These are phyloP conservation scores for Euphorbia lathyris DNA, from an alignment of 345 rosid genomes.

Conservation along the genomic window DNA sequence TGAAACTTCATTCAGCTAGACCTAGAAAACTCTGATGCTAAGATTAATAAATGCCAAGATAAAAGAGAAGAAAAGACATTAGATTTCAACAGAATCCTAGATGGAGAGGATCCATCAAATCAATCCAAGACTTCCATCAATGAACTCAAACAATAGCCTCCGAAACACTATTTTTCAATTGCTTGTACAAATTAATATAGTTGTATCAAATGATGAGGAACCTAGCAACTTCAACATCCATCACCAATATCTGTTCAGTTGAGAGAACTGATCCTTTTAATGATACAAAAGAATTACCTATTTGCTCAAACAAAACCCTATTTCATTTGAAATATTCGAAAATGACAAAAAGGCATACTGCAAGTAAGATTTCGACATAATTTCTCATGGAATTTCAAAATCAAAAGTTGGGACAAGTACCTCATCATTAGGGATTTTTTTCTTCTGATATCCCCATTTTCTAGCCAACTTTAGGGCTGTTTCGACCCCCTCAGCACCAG, in stretches of 20 bases:
- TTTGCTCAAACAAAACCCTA: too few species aligned
- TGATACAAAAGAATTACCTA: too few species aligned
- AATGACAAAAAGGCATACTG: neutral
- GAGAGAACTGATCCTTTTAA: neutral
- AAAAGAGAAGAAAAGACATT: too few species aligned
- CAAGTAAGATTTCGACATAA: neutral
- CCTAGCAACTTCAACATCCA: neutral
- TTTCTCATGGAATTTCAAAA: neutral
- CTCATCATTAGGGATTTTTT: constrained; percentile 73
- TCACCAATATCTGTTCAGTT: neutral
- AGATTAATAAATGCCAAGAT: too few species aligned
- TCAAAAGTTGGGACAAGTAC: constrained; percentile 26
- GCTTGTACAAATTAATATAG: neutral
- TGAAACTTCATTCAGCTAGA: neutral
- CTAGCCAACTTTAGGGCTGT: constrained; percentile 93
- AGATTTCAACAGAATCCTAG: too few species aligned
- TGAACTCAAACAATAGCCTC: neutral
- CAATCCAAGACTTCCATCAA: neutral
- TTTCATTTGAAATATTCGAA: neutral
- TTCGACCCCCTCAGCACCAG: constrained; percentile 98
- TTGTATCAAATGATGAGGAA: neutral
- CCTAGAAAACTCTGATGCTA: neutral
- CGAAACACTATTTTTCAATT: neutral
- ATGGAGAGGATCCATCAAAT: too few species aligned
- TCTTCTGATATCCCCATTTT: constrained; percentile 93